These are phyloP conservation scores for Tetratostichococcus sp. DNA, from an alignment of 139 green algal species.

Conservation along the genomic window DNA sequence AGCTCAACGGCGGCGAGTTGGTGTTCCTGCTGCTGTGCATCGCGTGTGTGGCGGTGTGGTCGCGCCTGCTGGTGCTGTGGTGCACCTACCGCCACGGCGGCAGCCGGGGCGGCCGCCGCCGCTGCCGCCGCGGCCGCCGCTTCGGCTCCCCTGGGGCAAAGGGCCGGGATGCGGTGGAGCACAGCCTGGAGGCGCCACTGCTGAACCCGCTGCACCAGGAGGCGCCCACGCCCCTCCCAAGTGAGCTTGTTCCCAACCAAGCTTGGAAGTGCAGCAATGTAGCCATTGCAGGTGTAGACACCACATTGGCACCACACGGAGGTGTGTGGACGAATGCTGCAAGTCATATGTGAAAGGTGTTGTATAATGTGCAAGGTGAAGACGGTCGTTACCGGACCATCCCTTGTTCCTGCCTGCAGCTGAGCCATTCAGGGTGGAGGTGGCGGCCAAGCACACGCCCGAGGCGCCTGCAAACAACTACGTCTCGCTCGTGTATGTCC, in stretches of 20 bases:
- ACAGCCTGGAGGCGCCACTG: background rate
- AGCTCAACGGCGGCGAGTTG: background rate
- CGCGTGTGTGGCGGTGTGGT: background rate
- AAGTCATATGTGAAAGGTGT: too few species aligned
- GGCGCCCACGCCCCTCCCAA: too few species aligned
- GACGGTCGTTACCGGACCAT: too few species aligned
- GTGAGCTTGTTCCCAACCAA: too few species aligned
- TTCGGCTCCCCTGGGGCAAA: background rate
- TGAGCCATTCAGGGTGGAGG: background rate
- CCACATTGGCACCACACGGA: too few species aligned
- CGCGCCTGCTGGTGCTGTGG: background rate
- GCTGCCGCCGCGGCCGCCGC: too few species aligned
- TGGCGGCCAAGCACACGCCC: background rate
- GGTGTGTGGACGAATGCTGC: too few species aligned
- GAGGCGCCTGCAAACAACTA: background rate
- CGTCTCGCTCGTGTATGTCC: background rate
- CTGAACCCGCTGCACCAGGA: background rate
- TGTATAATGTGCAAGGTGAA: too few species aligned
- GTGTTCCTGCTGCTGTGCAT: background rate
- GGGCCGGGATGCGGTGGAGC: background rate
- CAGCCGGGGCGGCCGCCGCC: too few species aligned
- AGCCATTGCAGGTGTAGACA: too few species aligned
- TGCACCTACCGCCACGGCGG: background rate
- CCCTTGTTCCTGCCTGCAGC: background rate
- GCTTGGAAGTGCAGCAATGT: too few species aligned